phyloP scores from a whole-genome alignment of 306 rosid species.

The Cucumis sativus region DNA sequence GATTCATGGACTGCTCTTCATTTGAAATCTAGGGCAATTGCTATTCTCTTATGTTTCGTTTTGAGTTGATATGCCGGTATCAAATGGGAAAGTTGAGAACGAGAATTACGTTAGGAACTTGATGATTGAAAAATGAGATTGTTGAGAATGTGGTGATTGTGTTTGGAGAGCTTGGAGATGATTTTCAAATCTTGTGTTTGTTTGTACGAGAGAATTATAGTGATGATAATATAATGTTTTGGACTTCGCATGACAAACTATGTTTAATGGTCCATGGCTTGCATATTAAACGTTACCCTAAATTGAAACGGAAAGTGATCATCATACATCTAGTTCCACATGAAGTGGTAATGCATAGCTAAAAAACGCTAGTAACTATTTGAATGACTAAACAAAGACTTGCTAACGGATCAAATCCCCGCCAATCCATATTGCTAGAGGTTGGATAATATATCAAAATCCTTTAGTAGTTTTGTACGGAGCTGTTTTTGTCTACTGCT shows the following conservation, averaged over 20 bases:
- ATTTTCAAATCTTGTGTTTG: background rate
- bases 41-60: background rate
- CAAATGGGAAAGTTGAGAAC: no score
- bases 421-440: background rate
- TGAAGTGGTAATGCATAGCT: background rate
- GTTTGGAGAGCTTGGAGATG: background rate
- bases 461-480: no score
- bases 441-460: background rate
- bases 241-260: background rate
- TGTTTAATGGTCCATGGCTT: background rate
- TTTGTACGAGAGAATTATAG: background rate
- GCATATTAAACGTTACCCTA: background rate
- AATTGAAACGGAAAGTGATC: background rate
- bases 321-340: background rate
- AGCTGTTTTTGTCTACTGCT: no score
- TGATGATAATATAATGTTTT: background rate
- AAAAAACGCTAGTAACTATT: background rate
- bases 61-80: background rate
- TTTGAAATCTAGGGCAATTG: background rate
- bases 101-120: background rate
- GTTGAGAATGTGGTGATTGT: background rate
- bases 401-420: background rate
- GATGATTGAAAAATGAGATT: background rate
- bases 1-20: background rate
- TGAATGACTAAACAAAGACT: background rate